These are phyloP conservation scores for Blastomyces silverae DNA, from an alignment of 2,329 filamentous ascomycete species.

Conservation along the genomic window DNA sequence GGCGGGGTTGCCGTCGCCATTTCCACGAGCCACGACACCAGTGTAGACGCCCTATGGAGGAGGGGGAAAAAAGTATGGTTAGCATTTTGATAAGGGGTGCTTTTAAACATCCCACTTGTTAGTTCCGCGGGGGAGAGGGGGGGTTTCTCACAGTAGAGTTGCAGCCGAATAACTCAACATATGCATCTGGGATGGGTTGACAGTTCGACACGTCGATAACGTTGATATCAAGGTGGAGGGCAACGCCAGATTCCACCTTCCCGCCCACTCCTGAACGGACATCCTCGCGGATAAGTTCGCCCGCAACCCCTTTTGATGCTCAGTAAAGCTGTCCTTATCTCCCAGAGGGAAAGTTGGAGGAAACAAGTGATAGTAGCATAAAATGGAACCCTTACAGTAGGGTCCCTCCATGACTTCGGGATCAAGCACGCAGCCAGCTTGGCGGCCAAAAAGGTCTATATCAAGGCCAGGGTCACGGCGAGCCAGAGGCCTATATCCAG, in stretches of 20 bases:
- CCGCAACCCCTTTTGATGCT: conserved; percentile 40
- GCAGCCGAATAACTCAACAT: conserved; percentile 36
- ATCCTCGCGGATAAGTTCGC: conserved; percentile 35
- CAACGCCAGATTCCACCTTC: conserved; percentile 32
- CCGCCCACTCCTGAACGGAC: conserved; percentile 27
- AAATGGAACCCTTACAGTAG: conserved; percentile 10
- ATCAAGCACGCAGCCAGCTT: conserved; percentile 41
- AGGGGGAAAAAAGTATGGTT: background rate
- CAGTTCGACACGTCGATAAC: conserved; percentile 38
- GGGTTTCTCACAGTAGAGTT: conserved; percentile 33
- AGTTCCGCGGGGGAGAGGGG: no score
- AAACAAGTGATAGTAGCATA: background rate
- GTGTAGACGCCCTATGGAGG: conserved; percentile 34
- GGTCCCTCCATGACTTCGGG: conserved; percentile 44
- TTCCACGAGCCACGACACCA: conserved; percentile 33
- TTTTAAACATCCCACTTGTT: background rate
- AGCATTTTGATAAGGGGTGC: no score
- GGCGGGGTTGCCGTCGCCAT: conserved; percentile 34
- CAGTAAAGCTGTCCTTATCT: background rate
- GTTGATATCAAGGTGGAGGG: conserved; percentile 36
- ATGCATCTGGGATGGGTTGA: conserved; percentile 32
- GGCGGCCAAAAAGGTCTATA: conserved; percentile 17
- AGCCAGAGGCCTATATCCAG: conserved; percentile 6
- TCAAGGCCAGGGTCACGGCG: conserved; percentile 2
- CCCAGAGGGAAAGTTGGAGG: background rate